Percentiles rank a stretch among this genome's conserved stretches.
Evolutionary conservation across 2,329 filamentous ascomycete species (phyloP).

Genomic region (Pleomassaria siparia): DNA sequence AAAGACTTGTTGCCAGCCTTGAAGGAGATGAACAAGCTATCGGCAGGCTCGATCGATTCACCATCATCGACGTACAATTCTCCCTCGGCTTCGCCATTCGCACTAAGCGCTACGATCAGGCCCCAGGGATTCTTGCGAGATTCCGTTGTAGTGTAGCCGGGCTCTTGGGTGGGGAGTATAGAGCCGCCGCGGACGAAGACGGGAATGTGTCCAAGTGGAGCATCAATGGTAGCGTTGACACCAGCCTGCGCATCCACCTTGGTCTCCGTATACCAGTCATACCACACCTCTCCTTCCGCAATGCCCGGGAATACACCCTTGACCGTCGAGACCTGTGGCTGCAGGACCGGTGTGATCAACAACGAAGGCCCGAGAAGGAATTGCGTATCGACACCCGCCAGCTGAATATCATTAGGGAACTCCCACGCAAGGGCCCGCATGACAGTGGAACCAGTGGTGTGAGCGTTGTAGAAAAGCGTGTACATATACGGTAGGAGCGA

Average conservation of each 20-base stretch:
- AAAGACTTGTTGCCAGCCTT: slow-evolving; percentile 48
- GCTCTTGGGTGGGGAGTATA: slow-evolving; percentile 68
- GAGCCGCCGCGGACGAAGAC: slow-evolving; percentile 70
- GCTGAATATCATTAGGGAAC: slow-evolving; percentile 69
- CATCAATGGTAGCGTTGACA: slow-evolving; percentile 61
- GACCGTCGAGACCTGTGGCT: slow-evolving; percentile 62
- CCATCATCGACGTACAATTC: slow-evolving; percentile 75
- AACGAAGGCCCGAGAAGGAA: slow-evolving; percentile 70
- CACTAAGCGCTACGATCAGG: slow-evolving; percentile 63
- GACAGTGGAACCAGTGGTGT: slow-evolving; percentile 66
- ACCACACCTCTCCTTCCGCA: slow-evolving; percentile 64
- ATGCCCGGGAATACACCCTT: slow-evolving; percentile 70
- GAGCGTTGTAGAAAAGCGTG: slow-evolving; percentile 68
- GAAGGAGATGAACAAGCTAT: slow-evolving; percentile 59
- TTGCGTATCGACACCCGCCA: slow-evolving; percentile 68
- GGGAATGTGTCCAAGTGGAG: slow-evolving; percentile 69
- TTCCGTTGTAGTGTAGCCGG: slow-evolving; percentile 66
- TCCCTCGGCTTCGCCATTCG: slow-evolving; percentile 59
- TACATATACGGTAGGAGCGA: slow-evolving; percentile 74
- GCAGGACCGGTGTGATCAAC: slow-evolving; percentile 68
- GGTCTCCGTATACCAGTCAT: slow-evolving; percentile 76
- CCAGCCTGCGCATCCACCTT: slow-evolving; percentile 55
- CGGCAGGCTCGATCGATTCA: slow-evolving; percentile 61
- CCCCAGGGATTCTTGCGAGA: slow-evolving; percentile 67
- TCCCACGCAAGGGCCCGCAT: slow-evolving; percentile 76